Percentiles rank a stretch among this genome's conserved stretches.
Conservation (phyloP, 441 rosid genomes). For the Omphalea diandra region DNA sequence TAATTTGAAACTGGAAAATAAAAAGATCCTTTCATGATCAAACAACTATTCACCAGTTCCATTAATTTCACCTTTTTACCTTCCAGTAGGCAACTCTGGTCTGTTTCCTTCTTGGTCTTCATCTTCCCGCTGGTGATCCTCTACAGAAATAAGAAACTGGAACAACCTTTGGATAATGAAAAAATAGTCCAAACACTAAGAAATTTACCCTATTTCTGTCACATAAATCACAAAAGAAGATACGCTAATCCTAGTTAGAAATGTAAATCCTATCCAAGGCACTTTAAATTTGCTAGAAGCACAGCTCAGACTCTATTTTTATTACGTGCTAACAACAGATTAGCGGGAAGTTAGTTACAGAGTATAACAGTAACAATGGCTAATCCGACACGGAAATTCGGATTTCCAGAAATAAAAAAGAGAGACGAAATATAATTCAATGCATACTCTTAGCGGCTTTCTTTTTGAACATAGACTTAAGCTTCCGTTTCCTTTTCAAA, state of each 20-base stretch:
- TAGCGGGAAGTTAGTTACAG: no score
- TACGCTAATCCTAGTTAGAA: background rate
- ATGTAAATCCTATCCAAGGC: background rate
- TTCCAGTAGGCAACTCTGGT: constrained; percentile 34
- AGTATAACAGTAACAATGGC: background rate
- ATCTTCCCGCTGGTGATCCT: constrained; percentile 28
- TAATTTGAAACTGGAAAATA: no score
- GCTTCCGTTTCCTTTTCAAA: constrained; percentile 55
- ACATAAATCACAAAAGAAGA: background rate
- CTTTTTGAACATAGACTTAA: constrained; percentile 64
- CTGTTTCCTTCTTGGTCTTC: constrained; percentile 39
- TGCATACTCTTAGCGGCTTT: constrained; percentile 64
- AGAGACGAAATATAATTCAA: background rate
- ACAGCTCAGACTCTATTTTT: no score
- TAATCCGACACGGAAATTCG: background rate
- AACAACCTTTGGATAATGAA: background rate
- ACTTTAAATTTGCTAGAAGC: background rate
- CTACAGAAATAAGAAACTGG: constrained; percentile 26
- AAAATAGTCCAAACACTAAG: no score
- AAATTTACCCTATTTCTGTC: no score
- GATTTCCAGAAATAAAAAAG: no score
- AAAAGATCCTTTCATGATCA: background rate
- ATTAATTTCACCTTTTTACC: constrained; percentile 39
- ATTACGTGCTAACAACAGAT: no score
- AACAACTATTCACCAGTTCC: background rate